Evolutionary conservation across 2,329 filamentous ascomycete species (phyloP).

Genomic region (Colletotrichum sojae): DNA sequence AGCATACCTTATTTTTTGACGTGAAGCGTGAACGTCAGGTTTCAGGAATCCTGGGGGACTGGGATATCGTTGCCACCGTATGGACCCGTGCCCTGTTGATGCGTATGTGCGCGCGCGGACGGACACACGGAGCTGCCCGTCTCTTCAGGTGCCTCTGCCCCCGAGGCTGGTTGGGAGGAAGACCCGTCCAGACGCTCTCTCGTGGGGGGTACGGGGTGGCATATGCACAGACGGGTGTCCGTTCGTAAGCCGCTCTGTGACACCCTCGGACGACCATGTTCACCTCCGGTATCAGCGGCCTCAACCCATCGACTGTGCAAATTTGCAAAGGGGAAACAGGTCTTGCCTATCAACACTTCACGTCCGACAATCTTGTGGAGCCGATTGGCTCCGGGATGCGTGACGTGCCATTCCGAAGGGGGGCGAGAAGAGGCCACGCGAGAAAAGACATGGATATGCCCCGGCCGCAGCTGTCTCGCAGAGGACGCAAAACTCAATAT

Average conservation of each 20-base stretch:
- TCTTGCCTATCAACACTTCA: constrained; percentile 25
- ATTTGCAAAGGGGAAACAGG: constrained; percentile 13
- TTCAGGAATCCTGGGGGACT: constrained; percentile 7
- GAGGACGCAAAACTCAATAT: constrained; percentile 9
- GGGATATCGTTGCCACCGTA: constrained; percentile 18
- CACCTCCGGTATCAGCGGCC: not conserved
- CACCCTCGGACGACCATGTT: constrained; percentile 23
- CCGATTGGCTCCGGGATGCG: constrained; percentile 12
- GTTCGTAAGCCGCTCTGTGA: constrained; percentile 21
- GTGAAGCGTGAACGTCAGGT: constrained; percentile 20
- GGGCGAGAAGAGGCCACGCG: constrained; percentile 27
- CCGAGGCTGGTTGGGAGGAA: constrained; percentile 21
- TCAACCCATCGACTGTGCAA: constrained; percentile 13
- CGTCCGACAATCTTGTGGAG: constrained; percentile 1
- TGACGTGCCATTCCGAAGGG: constrained; percentile 25
- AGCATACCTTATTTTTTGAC: constrained; percentile 17
- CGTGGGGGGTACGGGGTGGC: constrained; percentile 9
- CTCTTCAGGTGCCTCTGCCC: constrained; percentile 2
- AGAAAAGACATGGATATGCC: constrained; percentile 26
- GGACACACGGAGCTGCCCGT: not conserved
- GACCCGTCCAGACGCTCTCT: not conserved
- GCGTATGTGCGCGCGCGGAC: constrained; percentile 21
- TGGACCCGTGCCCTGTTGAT: constrained; percentile 6
- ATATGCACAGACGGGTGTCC: constrained; percentile 30
- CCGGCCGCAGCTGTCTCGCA: constrained; percentile 21